A percentile compares a stretch with the other conserved stretches of the same genome.
These are phyloP conservation scores for Platanthera guangdongensis DNA, from an alignment of 106 monocot genomes.

Conservation along the genomic window DNA sequence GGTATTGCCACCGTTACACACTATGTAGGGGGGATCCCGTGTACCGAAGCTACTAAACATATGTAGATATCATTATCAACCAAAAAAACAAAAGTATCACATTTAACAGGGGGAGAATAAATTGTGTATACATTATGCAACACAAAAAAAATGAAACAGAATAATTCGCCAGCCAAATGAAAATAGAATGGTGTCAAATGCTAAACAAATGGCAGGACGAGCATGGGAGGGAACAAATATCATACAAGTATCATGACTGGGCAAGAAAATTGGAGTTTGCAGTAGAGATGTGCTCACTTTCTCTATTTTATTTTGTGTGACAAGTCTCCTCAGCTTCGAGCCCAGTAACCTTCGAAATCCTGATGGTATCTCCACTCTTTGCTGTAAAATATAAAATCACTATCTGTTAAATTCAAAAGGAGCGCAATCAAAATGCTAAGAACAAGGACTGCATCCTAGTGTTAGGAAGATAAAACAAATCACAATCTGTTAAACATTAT, in stretches of 20 bases:
- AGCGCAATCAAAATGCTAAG: not conserved
- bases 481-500: not conserved
- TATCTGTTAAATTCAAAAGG: not conserved
- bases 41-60: too few species aligned
- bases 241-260: not conserved
- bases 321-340: slow-evolving; percentile 59
- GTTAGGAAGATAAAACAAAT: not conserved
- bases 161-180: not conserved
- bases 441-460: not conserved
- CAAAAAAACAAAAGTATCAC: too few species aligned
- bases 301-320: slow-evolving; percentile 61
- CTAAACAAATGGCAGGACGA: not conserved
- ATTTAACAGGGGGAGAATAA: too few species aligned
- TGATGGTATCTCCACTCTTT: slow-evolving; percentile 51
- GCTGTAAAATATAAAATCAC: slow-evolving; percentile 29
- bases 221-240: not conserved
- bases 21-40: too few species aligned
- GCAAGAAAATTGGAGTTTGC: not conserved
- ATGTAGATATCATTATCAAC: too few species aligned
- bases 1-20: too few species aligned
- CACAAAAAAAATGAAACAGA: not conserved
- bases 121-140: not conserved
- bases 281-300: slow-evolving; percentile 37
- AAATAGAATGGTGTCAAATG: not conserved
- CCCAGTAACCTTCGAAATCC: slow-evolving; percentile 62